A percentile compares a stretch with the other conserved stretches of the same genome.
These are phyloP conservation scores for Olyra latifolia DNA, from an alignment of 176 grass and related monocot species.

Conservation along the genomic window DNA sequence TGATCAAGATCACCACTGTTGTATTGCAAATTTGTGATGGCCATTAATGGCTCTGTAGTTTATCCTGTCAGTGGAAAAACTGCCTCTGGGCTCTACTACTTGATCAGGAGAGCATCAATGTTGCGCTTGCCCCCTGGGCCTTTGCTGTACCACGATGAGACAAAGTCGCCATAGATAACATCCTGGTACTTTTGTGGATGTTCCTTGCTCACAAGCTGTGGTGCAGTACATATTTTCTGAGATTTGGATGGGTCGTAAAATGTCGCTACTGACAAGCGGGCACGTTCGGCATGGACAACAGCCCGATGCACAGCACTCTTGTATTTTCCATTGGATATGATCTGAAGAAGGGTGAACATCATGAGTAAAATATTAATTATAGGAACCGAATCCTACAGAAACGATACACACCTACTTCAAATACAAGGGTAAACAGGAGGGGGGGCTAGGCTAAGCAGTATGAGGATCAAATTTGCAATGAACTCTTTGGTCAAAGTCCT, in stretches of 20 bases:
- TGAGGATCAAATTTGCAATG: background rate
- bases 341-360: slow-evolving; percentile 37
- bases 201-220: slow-evolving; percentile 49
- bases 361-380: slow-evolving; percentile 11
- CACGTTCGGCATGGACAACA: slow-evolving; percentile 58
- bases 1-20: background rate
- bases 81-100: slow-evolving; percentile 24
- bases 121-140: slow-evolving; percentile 92
- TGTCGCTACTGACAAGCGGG: slow-evolving; percentile 84
- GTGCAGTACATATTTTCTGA: slow-evolving; percentile 65
- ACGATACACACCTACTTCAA: background rate
- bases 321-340: slow-evolving; percentile 85
- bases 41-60: background rate
- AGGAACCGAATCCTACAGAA: background rate
- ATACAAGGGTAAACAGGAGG: background rate
- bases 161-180: slow-evolving; percentile 87
- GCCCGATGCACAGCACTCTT: slow-evolving; percentile 83
- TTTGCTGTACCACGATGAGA: slow-evolving; percentile 93
- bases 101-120: slow-evolving; percentile 71
- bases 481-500: background rate
- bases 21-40: background rate
- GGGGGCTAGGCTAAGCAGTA: no score
- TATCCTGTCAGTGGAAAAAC: background rate
- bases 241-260: slow-evolving; percentile 88
- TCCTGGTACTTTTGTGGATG: slow-evolving; percentile 59